phyloP scores from a whole-genome alignment of 768 basidiomycete species.

The Pleurotus giganteus region DNA sequence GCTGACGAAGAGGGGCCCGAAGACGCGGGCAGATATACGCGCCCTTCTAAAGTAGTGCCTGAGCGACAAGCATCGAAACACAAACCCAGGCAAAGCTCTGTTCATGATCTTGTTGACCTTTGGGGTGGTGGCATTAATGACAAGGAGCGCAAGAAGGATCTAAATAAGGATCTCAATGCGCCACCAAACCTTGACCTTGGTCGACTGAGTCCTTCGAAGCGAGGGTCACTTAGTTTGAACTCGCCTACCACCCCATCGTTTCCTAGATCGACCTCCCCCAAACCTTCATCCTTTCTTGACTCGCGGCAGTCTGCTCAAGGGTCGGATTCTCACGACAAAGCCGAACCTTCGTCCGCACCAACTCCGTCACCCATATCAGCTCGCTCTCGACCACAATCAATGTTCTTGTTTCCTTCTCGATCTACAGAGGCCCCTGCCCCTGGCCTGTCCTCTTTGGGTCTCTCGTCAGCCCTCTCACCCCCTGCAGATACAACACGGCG shows the following conservation, averaged over 20 bases:
- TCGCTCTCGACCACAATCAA: slow-evolving; percentile 76
- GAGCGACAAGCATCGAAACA: slow-evolving; percentile 15
- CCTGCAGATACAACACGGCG: slow-evolving; percentile 29
- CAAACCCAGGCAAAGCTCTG: slow-evolving; percentile 75
- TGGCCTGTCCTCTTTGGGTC: slow-evolving; percentile 42
- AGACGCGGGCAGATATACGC: slow-evolving; percentile 31
- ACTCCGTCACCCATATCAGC: slow-evolving; percentile 30
- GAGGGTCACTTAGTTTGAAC: slow-evolving; percentile 13
- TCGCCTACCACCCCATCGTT: not conserved
- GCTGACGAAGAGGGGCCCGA: slow-evolving; percentile 55
- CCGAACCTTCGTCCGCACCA: slow-evolving; percentile 18
- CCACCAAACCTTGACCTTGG: slow-evolving; percentile 18
- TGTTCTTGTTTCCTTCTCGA: slow-evolving; percentile 67
- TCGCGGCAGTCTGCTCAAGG: slow-evolving; percentile 11
- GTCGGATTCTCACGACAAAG: slow-evolving; percentile 14
- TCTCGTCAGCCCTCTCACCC: slow-evolving; percentile 1
- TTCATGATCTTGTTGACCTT: slow-evolving; percentile 78
- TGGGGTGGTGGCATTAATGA: slow-evolving; percentile 66
- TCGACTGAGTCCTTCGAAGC: slow-evolving; percentile 2
- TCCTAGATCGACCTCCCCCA: slow-evolving; percentile 20
- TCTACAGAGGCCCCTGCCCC: slow-evolving; percentile 31
- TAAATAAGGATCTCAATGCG: not conserved
- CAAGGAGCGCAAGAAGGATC: slow-evolving; percentile 26
- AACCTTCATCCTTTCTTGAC: slow-evolving; percentile 18
- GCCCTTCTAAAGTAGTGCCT: slow-evolving; percentile 22